Conservation (phyloP, 2,329 filamentous ascomycete genomes). For the Ophiocordyceps sinensis region DNA sequence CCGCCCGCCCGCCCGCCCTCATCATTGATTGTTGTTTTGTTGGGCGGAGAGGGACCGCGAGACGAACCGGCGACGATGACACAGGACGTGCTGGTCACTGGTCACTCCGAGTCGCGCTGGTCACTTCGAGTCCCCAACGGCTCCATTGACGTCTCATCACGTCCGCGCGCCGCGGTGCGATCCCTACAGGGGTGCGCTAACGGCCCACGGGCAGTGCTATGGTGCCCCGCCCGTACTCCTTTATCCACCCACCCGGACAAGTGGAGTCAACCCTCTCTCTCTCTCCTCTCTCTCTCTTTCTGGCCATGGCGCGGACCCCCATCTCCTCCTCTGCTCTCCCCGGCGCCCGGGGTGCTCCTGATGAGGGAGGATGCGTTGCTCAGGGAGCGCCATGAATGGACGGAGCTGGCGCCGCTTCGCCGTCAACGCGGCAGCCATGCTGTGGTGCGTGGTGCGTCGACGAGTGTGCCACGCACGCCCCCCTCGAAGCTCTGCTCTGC, state of each 20-base stretch:
- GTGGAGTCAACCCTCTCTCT: neutral
- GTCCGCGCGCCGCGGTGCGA: conserved; percentile 5
- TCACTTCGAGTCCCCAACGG: neutral
- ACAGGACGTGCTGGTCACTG: neutral
- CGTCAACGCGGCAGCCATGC: conserved; percentile 5
- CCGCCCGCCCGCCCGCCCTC: neutral
- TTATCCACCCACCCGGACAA: neutral
- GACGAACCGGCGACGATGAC: neutral
- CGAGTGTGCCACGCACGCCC: no score
- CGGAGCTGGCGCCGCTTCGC: conserved; percentile 6
- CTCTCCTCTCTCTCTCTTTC: neutral
- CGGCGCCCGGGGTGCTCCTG: conserved; percentile 3
- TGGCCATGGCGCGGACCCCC: neutral
- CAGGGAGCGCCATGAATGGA: conserved; percentile 5
- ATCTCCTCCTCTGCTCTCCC: neutral
- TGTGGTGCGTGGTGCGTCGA: neutral
- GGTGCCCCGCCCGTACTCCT: no score
- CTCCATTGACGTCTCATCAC: conserved; percentile 5
- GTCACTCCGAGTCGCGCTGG: neutral
- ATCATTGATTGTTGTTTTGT: neutral
- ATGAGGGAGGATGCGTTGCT: conserved; percentile 3
- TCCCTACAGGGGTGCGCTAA: conserved; percentile 7
- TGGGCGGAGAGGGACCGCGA: neutral
- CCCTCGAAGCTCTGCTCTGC: no score
- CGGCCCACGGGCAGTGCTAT: neutral